Conservation (phyloP, 768 basidiomycete genomes). For the Coprinopsis sp. region DNA sequence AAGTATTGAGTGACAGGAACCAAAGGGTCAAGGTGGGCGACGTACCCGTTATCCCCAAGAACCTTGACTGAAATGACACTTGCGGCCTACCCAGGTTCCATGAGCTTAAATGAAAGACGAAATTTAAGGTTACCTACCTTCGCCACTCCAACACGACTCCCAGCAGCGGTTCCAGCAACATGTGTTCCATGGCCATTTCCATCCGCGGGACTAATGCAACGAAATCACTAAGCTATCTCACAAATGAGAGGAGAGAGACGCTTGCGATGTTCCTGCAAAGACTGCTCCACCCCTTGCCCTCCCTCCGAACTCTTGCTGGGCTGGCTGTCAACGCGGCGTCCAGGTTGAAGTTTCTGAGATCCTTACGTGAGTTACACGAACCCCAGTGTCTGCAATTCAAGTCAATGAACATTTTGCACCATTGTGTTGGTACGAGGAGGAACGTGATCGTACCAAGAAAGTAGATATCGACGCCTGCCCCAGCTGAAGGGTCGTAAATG, state of each 20-base stretch:
- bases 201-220: slow-evolving; percentile 19
- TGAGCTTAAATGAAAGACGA: neutral
- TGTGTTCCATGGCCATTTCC: slow-evolving; percentile 45
- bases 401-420: no score
- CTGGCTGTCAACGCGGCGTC: neutral
- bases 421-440: neutral
- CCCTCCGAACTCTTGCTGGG: slow-evolving; percentile 35
- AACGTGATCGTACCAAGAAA: slow-evolving; percentile 28
- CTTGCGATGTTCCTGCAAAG: slow-evolving; percentile 24
- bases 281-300: slow-evolving; percentile 39
- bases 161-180: slow-evolving; percentile 31
- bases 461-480: slow-evolving; percentile 37
- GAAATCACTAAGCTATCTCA: neutral
- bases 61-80: slow-evolving; percentile 39
- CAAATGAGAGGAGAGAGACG: neutral
- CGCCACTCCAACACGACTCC: slow-evolving; percentile 31
- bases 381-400: slow-evolving; percentile 17
- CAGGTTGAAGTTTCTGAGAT: neutral
- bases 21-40: neutral
- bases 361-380: slow-evolving; percentile 21
- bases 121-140: slow-evolving; percentile 14
- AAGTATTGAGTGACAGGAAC: neutral
- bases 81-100: slow-evolving; percentile 15
- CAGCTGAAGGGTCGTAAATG: slow-evolving; percentile 27
- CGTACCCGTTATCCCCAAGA: slow-evolving; percentile 28